Evolutionary conservation across 139 green algal genomes (phyloP), one percentile per base, ranked within the genome.

Genomic region (Monoraphidium neglectum): DNA sequence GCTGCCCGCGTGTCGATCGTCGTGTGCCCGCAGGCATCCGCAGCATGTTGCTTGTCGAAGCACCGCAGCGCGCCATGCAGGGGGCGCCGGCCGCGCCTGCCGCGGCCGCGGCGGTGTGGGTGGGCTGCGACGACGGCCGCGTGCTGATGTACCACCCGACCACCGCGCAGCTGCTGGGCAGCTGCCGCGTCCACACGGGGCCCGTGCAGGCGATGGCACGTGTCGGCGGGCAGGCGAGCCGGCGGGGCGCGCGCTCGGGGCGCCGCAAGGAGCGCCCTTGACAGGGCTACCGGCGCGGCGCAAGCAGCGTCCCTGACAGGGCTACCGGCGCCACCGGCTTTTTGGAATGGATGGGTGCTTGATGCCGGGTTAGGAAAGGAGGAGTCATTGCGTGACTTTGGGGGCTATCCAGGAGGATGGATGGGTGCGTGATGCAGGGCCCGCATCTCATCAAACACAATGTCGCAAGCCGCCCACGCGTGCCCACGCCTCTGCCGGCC

Each of bases 71-170:
- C 8, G 8, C 43, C 8, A 8, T 8, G 43, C 43, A 51, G 43
- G 8, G 8, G 43, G 8, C 43, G 43, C 8, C 43, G 43, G 43
- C 43, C 8, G 43, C 43, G 43, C 8, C 43, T 8, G 43, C 43
- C 8, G 43, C 43, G 12, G 43, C 43, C 43, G 43, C 43, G 43
- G n/a, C 36, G 23, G 64, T 81, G 32, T 81, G 76, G 67, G 76
- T 75, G 4, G 76, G 76, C 76, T 77, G 59, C 18, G 76, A 81
- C 23, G 67, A 81, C 32, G 76, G 76, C 43, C 38, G 59, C 21
- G 26, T 76, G 32, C 68, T 70, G n/a, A 51, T 81, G 32, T 76
- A 62, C 68, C 65, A 81, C 40, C 67, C 56, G 30, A 28, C 46
- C 10, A 32, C 57, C 16, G 66, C 66, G 15, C 13, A 21, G 30